A percentile compares a stretch with the other conserved stretches of the same genome.
Conservation (phyloP, 108 stramenopile genomes). For the Pseudonitzschia multistriata region DNA sequence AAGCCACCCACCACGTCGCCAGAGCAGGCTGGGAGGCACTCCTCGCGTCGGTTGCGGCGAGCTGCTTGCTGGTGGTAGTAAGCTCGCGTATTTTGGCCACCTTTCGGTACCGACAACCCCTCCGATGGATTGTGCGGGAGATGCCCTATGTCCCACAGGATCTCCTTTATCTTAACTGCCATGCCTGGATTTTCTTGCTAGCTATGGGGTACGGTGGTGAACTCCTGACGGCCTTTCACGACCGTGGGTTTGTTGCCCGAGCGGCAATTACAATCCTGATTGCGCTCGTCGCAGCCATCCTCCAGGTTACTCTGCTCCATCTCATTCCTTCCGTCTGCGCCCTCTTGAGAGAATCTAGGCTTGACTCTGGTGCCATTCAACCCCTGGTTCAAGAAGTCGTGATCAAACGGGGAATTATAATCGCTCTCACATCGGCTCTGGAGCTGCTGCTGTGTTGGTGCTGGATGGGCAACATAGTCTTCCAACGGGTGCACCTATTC, state of each 20-base stretch:
- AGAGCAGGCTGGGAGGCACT: conserved; percentile 29
- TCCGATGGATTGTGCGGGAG: conserved; percentile 22
- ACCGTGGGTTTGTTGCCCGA: background rate
- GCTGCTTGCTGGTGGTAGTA: conserved; percentile 9
- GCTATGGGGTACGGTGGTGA: conserved; percentile 23
- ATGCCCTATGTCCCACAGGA: conserved; percentile 6
- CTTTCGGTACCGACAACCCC: conserved; percentile 13
- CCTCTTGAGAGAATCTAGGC: conserved; percentile 3
- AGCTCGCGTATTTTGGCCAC: conserved; percentile 5
- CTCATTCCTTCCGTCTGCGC: conserved; percentile 7
- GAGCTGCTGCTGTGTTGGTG: conserved; percentile 22
- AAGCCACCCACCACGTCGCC: conserved; percentile 21
- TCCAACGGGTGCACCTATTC: conserved; percentile 4
- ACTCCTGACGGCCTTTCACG: conserved; percentile 12
- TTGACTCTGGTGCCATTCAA: conserved; percentile 2
- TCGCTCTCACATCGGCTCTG: conserved; percentile 15
- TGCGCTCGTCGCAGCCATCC: conserved; percentile 8
- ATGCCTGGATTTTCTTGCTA: conserved; percentile 17
- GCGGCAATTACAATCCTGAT: conserved; percentile 19
- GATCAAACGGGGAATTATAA: conserved; percentile 9
- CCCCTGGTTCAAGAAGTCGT: conserved; percentile 2
- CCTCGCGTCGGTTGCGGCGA: background rate
- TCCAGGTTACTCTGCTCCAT: conserved; percentile 25
- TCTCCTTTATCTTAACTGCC: conserved; percentile 16
- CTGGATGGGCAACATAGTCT: conserved; percentile 6